Base-by-base conservation (phyloP, 2,329 filamentous ascomycete species). In the Penicillium glabrum region DNA sequence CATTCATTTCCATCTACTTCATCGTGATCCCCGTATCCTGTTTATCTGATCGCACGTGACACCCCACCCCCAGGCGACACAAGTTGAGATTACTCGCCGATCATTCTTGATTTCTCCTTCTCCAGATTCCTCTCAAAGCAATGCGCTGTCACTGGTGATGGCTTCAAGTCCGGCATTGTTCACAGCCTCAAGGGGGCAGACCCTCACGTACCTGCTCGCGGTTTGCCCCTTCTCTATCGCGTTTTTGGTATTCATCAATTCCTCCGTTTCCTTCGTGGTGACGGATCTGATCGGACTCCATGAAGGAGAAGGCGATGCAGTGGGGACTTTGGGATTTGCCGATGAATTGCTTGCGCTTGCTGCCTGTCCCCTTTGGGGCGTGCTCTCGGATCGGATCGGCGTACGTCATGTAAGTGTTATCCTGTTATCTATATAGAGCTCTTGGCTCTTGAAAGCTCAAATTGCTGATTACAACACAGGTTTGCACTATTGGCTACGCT, bases 401-500 rank as follows among this genome's bases (percentile, higher is more conserved):
- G 74, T 80, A 51, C 75, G 79, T 56, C 71, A 74, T 70, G 79
- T 80, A 68, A 69, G 76, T 41, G 9, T 35, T 60, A 44, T 19
- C 52, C 41, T 23, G 39, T 46, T 47, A 14, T 41, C 37, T 47
- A 7, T 31, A 52, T 45, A 35, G 35, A 39, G 35, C 16, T 39
- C 5, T 45, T 21, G 46, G 21, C 49, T 26, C 27, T 21, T 45
- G n/a, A 9, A 50, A 41, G 35, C 29, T 21, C 23, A 14, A 24
- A 50, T 60, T 52, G 53, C 59, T 53, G 27, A 53, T 55, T 1
- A n/a, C 49, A 13, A n/a, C 49, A 13, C 58, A 80, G 78, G 78
- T 80, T 26, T 79, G 77, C 62, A 89, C 92, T 24, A 75, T 89
- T 39, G 95, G 95, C 8, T 99, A 97, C 72, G 75, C 83, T 24